Base-by-base conservation (phyloP, 2,329 filamentous ascomycete species). In the Cladorrhinum sp. region DNA sequence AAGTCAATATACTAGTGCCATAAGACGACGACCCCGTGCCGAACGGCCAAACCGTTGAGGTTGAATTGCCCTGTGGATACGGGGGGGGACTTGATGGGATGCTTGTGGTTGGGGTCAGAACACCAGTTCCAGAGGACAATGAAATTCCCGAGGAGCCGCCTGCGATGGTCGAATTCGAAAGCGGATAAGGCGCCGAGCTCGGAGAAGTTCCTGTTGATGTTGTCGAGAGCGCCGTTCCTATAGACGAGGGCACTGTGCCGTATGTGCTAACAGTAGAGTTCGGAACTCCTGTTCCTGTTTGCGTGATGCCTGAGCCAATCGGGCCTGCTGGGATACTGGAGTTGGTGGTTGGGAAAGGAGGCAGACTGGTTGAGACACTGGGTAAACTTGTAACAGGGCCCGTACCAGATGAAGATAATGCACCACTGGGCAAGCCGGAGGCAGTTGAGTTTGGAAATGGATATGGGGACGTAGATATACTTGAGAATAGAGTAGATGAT, bases 401-500 rank as follows among this genome's bases (percentile, higher is more conserved):
- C 28, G 55, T 52, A 18, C 46, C 20, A 1, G 49, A 39, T 39
- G 50, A 55, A 48, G 28, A 39, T n/a, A 39, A 18, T 8, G 18
- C 23, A 26, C 16, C 39, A 20, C 39, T 56, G 49, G 28, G 51
- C 30, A 5, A 33, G 48, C 12, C 42, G 9, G 23, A 55, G 30
- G 39, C 24, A 21, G 59, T 59, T 2, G 26, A 36, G 23, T 64
- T 64, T 33, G 58, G 53, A 26, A 61, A 30, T 21, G 58, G 36
- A 58, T 54, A 64, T 14, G 58, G 59, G 28, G 30, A 12, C 21
- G 58, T 55, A 28, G 46, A 53, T 10, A 23, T 21, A 39, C n/a
- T 20, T 18, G 55, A 23, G 21, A 14, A 36, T 12, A 21, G 30
- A 39, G 28, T 28, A 14, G 30, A 51, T 26, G 23, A 39, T 26